These are phyloP conservation scores for Fomes fomentarius DNA, from an alignment of 1,284 basidiomycete genomes.

Conservation along the genomic window DNA sequence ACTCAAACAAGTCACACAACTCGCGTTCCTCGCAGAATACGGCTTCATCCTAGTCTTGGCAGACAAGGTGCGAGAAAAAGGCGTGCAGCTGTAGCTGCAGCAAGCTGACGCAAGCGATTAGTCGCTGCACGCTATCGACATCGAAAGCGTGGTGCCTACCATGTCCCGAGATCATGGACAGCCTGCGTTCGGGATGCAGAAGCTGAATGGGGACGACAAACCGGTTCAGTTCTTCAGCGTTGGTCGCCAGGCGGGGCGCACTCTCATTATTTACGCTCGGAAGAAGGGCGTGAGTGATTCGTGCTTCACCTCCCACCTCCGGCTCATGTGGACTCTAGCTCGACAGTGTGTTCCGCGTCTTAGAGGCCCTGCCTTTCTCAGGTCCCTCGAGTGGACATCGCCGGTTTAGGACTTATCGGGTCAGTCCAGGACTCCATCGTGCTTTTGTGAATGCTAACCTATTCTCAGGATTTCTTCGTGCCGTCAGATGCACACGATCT, in stretches of 20 bases:
- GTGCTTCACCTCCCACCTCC: too few species aligned
- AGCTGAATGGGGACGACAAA: conserved; percentile 76
- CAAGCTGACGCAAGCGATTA: not conserved
- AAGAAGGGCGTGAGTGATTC: conserved; percentile 81
- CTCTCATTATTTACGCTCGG: conserved; percentile 93
- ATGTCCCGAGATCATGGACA: not conserved
- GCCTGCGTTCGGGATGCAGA: conserved; percentile 58
- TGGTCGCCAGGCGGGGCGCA: conserved; percentile 81
- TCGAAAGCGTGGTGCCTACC: conserved; percentile 19
- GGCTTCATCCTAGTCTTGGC: conserved; percentile 94
- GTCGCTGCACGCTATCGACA: conserved; percentile 12
- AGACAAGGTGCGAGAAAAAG: conserved; percentile 67
- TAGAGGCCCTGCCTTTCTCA: conserved; percentile 72
- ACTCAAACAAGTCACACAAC: conserved; percentile 88
- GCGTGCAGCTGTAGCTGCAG: too few species aligned
- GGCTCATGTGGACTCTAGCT: too few species aligned
- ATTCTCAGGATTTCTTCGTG: conserved; percentile 80
- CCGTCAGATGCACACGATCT: conserved; percentile 88
- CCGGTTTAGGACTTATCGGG: not conserved
- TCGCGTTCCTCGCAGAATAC: conserved; percentile 92
- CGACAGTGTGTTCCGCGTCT: conserved; percentile 90
- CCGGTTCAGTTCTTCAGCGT: conserved; percentile 95
- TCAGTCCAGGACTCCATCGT: not conserved
- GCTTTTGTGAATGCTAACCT: not conserved
- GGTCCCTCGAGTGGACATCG: not conserved